Evolutionary conservation across 345 rosid species (phyloP).

Genomic region (Crucihimalaya himalaica): DNA sequence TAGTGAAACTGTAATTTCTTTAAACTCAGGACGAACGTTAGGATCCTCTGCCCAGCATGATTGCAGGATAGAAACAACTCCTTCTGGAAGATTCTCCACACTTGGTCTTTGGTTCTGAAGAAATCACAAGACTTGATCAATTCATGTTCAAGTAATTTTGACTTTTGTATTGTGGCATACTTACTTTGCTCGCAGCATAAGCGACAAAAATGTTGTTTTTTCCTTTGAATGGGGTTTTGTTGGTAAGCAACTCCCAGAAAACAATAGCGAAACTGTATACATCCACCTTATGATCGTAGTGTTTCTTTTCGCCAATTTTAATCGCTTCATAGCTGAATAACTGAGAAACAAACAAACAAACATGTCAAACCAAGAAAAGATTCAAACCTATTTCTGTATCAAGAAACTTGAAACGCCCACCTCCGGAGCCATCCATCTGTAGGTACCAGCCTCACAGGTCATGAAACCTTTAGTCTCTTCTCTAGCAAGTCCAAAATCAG

Average conservation of each 20-base stretch:
- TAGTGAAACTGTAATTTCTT: slow-evolving; percentile 47
- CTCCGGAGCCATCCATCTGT: slow-evolving; percentile 55
- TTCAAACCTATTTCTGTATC: background rate
- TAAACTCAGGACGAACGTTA: slow-evolving; percentile 56
- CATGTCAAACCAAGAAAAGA: background rate
- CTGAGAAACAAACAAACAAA: slow-evolving; percentile 40
- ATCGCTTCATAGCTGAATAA: slow-evolving; percentile 60
- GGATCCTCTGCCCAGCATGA: slow-evolving; percentile 76
- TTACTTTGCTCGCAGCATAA: slow-evolving; percentile 61
- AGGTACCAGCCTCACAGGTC: slow-evolving; percentile 53
- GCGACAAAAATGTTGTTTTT: slow-evolving; percentile 48
- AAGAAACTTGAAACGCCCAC: slow-evolving; percentile 36
- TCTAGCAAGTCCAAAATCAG: slow-evolving; percentile 80
- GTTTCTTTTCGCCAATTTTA: slow-evolving; percentile 54
- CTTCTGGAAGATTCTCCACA: slow-evolving; percentile 56
- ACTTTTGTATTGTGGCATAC: slow-evolving; percentile 5
- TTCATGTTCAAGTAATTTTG: slow-evolving; percentile 14
- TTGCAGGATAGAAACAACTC: slow-evolving; percentile 46
- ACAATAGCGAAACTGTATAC: slow-evolving; percentile 75
- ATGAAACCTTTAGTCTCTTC: slow-evolving; percentile 55
- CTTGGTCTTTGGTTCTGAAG: slow-evolving; percentile 69
- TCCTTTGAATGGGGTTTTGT: slow-evolving; percentile 67
- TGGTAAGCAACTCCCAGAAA: slow-evolving; percentile 75
- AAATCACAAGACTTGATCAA: background rate
- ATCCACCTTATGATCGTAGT: slow-evolving; percentile 78